Evolutionary conservation across 306 rosid species (phyloP).

Genomic region (Casuarina equisetifolia): DNA sequence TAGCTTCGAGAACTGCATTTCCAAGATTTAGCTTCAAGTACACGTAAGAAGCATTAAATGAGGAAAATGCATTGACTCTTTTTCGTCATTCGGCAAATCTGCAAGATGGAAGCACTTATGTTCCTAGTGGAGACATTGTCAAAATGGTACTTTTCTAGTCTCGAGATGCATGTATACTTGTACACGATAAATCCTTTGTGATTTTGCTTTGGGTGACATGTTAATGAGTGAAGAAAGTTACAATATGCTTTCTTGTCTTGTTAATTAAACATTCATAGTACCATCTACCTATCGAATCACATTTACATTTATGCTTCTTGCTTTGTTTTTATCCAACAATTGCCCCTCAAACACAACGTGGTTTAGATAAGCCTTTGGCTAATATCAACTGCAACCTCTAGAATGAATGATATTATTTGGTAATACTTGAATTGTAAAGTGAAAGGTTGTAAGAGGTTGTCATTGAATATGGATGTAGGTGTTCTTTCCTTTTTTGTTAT

Average conservation of each 20-base stretch:
- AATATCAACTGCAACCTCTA: not conserved
- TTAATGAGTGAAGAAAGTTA: not conserved
- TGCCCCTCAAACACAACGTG: not conserved
- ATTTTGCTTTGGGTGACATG: not conserved
- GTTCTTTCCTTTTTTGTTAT: too few species aligned
- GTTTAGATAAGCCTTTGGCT: not conserved
- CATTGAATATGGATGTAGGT: too few species aligned
- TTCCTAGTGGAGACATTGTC: constrained; percentile 27
- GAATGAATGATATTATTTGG: not conserved
- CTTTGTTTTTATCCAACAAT: not conserved
- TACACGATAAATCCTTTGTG: too few species aligned
- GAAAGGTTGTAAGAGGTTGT: constrained; percentile 21
- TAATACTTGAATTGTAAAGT: constrained; percentile 23
- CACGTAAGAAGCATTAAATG: constrained; percentile 33
- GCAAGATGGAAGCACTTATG: constrained; percentile 16
- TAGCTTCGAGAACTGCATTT: constrained; percentile 55
- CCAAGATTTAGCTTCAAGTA: constrained; percentile 21
- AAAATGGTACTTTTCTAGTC: constrained; percentile 38
- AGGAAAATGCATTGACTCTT: constrained; percentile 49
- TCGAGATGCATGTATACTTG: not conserved
- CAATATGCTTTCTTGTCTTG: not conserved
- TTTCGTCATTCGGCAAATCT: constrained; percentile 43
- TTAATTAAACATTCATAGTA: not conserved
- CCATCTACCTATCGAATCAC: not conserved
- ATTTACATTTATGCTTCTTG: not conserved